These are phyloP conservation scores for Peniophora sp. DNA, from an alignment of 1,284 basidiomycete species.

Conservation along the genomic window DNA sequence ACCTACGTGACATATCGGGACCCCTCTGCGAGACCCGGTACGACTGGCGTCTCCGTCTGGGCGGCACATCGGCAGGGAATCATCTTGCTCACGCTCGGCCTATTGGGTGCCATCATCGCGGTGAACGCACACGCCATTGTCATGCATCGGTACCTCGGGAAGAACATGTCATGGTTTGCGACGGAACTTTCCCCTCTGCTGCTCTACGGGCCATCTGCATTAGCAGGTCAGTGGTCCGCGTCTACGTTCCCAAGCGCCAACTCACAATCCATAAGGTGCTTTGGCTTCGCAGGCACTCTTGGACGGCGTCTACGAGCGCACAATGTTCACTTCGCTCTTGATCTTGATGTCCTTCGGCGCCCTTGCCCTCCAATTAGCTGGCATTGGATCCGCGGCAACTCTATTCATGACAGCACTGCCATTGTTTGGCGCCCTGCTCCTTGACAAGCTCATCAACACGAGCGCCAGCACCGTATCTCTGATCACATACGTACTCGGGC, in stretches of 20 bases:
- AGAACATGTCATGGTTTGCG: slow-evolving; percentile 74
- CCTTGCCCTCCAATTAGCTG: slow-evolving; percentile 46
- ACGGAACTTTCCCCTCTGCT: slow-evolving; percentile 64
- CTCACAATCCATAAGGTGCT: slow-evolving; percentile 33
- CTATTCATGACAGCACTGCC: slow-evolving; percentile 54
- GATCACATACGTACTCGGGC: slow-evolving; percentile 60
- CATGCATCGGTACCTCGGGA: slow-evolving; percentile 60
- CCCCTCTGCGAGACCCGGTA: slow-evolving; percentile 26
- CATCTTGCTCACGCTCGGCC: slow-evolving; percentile 36
- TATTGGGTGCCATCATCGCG: slow-evolving; percentile 50
- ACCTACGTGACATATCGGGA: slow-evolving; percentile 27
- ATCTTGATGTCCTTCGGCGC: slow-evolving; percentile 51
- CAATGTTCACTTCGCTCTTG: slow-evolving; percentile 54
- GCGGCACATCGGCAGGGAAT: slow-evolving; percentile 32
- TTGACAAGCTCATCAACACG: slow-evolving; percentile 38
- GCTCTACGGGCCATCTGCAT: slow-evolving; percentile 74
- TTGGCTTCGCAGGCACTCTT: slow-evolving; percentile 50
- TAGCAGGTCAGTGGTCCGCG: slow-evolving; percentile 44
- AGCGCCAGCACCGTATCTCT: slow-evolving; percentile 36
- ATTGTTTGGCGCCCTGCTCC: slow-evolving; percentile 41
- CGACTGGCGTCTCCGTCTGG: slow-evolving; percentile 25
- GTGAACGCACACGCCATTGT: slow-evolving; percentile 71
- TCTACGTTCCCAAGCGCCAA: slow-evolving; percentile 2
- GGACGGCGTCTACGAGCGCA: slow-evolving; percentile 47
- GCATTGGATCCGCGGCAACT: slow-evolving; percentile 64